A percentile compares a stretch with the other conserved stretches of the same genome.
phyloP scores from a whole-genome alignment of 2,329 filamentous ascomycete species.

The Septoria petroselini region DNA sequence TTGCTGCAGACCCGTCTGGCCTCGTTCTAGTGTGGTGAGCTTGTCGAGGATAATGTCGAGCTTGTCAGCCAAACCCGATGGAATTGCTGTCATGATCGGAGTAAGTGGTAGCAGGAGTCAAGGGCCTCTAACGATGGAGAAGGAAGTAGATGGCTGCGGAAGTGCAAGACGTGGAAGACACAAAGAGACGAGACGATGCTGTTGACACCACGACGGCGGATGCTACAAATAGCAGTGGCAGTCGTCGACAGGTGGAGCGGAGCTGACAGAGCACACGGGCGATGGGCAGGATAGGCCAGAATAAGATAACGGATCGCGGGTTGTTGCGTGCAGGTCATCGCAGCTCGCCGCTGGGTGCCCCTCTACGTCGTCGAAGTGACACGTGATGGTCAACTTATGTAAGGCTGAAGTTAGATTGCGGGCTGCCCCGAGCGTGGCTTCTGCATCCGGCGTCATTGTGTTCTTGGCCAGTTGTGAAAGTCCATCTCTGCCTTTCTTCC shows the following conservation, averaged over 20 bases:
- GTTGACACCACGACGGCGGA: not conserved
- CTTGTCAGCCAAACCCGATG: constrained; percentile 18
- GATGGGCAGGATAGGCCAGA: too few species aligned
- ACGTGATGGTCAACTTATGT: too few species aligned
- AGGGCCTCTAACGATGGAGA: not conserved
- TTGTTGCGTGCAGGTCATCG: too few species aligned
- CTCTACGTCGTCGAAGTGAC: too few species aligned
- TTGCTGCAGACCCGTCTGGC: constrained; percentile 54
- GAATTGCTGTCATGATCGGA: constrained; percentile 7
- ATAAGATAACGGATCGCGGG: too few species aligned
- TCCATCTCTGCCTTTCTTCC: too few species aligned
- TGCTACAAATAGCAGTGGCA: not conserved
- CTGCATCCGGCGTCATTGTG: too few species aligned
- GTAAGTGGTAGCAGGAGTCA: not conserved
- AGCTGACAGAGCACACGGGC: not conserved
- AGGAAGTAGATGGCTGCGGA: not conserved
- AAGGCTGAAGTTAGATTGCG: too few species aligned
- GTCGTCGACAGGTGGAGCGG: not conserved
- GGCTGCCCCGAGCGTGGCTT: too few species aligned
- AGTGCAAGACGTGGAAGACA: not conserved
- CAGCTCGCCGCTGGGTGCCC: too few species aligned
- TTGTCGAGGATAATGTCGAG: constrained; percentile 56
- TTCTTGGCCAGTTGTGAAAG: too few species aligned
- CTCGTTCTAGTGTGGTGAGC: constrained; percentile 55
- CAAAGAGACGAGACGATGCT: not conserved